Conservation (phyloP, 1,139 yeast genomes). For the Diutina sp. region DNA sequence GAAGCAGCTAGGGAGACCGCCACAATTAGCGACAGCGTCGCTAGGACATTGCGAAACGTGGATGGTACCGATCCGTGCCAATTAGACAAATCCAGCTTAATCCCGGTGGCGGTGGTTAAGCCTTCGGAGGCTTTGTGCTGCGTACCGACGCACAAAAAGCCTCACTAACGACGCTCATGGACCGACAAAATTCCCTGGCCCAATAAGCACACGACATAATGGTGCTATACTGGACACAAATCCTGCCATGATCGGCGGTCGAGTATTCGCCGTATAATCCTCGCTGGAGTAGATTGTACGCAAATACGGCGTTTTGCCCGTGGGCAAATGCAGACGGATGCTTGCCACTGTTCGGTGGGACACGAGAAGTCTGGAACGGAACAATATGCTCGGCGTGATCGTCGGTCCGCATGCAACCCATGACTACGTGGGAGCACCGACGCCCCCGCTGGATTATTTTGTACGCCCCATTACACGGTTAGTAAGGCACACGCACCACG, state of each 20-base stretch:
- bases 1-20: not conserved
- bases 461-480: not conserved
- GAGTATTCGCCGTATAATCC: not conserved
- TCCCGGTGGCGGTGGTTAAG: not conserved
- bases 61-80: too few relatives aligned
- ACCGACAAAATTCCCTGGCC: not conserved
- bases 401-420: not conserved
- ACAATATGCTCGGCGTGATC: not conserved
- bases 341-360: not conserved
- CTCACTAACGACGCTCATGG: not conserved
- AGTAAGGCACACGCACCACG: not conserved
- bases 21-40: too few relatives aligned
- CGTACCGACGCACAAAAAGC: not conserved
- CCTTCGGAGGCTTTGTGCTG: not conserved
- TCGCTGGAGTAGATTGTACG: too few relatives aligned
- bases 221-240: not conserved
- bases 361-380: not conserved
- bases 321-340: not conserved
- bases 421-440: not conserved
- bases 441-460: not conserved
- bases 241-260: not conserved
- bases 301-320: too few relatives aligned
- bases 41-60: too few relatives aligned
- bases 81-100: too few relatives aligned
- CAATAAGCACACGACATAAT: not conserved